Base-by-base conservation (phyloP, 768 basidiomycete species). In the Kwoniella shandongensis region DNA sequence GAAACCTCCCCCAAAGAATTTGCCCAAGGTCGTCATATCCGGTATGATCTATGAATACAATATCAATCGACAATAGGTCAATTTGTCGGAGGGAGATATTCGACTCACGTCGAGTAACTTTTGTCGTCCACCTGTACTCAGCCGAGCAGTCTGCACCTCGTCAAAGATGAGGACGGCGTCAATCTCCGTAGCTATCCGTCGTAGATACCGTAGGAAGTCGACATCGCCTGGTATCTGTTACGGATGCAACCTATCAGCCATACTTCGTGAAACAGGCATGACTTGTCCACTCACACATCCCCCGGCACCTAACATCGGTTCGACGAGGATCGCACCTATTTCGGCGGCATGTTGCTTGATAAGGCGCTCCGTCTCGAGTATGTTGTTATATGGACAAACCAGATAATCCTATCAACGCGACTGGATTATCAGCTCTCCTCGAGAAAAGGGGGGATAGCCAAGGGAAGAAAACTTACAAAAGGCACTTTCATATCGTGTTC, bases 1-100 rank as follows among this genome's bases (percentile, higher is more conserved):
- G 38, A 63, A 61, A 18, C 63, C 63, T 18, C 63, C 63, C 8
- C 63, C 63, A 41, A 57, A 61, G 51, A 60, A 61, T 42, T 65
- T 65, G 39, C 63, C 63, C 4, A 65, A 20, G 1, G 56, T 58
- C 12, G 63, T 65, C 55, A 65, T 46, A 38, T 59, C 57, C n/a
- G 57, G 57, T 5, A 35, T 47, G 38, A 59, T 53, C 54, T 56
- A 11, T 6, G 15, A 35, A 6, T 4, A 15, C 4, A 30, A 15
- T 30, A 10, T n/a, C 18, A 7, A 44, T 44, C 7, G 20, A 4
- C 26, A 11, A 26, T 25, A 5, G 0, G 13, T 38, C 36, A 29
- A 15, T 4, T 18, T 11, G 8, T 18, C 15, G 29, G 17, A 26
- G 7, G 20, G 17, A 29, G 35, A 10, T 20, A 39, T n/a, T n/a